Percentiles rank a stretch among this genome's conserved stretches.
Evolutionary conservation across 129 eudicot species (phyloP).

Genomic region (Kitagawia praeruptora): DNA sequence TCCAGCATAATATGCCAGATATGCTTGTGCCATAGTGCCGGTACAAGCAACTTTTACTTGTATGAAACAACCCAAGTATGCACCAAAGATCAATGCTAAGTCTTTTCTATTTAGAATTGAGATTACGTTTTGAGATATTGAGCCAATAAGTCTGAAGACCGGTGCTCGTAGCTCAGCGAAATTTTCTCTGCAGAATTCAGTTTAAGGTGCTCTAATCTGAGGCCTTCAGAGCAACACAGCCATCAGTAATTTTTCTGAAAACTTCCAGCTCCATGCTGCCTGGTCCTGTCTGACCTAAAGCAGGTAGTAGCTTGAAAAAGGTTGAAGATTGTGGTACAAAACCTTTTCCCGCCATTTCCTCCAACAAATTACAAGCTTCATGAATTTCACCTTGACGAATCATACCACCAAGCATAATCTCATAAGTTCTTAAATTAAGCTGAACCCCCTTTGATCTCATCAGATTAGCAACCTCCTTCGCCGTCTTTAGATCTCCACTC

Average conservation of each 20-base stretch:
- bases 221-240: constrained; percentile 19
- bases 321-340: constrained; percentile 20
- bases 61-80: background rate
- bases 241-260: constrained; percentile 19
- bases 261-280: constrained; percentile 25
- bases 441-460: constrained; percentile 40
- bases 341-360: constrained; percentile 31
- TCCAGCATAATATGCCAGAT: constrained; percentile 1
- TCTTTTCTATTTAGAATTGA: background rate
- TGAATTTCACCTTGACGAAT: constrained; percentile 19
- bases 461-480: constrained; percentile 23
- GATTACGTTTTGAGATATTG: background rate
- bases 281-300: constrained; percentile 28
- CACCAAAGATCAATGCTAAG: background rate
- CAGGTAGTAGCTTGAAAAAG: constrained; percentile 28
- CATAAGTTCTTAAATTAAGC: constrained; percentile 22
- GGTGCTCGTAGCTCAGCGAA: background rate
- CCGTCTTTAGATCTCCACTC: constrained; percentile 33
- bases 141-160: background rate
- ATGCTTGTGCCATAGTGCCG: background rate
- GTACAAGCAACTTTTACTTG: background rate
- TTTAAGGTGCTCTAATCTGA: constrained; percentile 34
- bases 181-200: constrained; percentile 5
- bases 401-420: constrained; percentile 36
- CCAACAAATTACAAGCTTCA: constrained; percentile 41